A percentile compares a stretch with the other conserved stretches of the same genome.
phyloP scores from a whole-genome alignment of 2,329 filamentous ascomycete species.

The Hymenoscyphus fructigenus region DNA sequence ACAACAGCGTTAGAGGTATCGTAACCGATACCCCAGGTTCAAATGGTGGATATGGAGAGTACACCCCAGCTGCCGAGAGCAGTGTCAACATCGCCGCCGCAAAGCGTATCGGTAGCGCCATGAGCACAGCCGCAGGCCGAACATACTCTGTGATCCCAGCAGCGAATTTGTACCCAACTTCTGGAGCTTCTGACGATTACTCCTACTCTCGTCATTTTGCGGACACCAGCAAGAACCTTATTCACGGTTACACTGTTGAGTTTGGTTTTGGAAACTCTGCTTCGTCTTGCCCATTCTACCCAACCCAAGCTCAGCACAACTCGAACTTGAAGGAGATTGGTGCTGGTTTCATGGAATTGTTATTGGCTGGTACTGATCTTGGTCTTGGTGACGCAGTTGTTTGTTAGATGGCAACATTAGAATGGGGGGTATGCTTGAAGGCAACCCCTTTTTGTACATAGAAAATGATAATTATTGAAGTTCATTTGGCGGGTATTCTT shows the following conservation, averaged over 20 bases:
- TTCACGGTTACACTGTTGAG: constrained; percentile 48
- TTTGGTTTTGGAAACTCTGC: constrained; percentile 44
- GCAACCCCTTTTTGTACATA: too few relatives aligned
- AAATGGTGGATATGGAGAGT: constrained; percentile 46
- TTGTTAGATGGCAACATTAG: constrained; percentile 7
- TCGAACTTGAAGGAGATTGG: constrained; percentile 46
- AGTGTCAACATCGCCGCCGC: constrained; percentile 37
- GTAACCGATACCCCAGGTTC: constrained; percentile 39
- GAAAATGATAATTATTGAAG: too few relatives aligned
- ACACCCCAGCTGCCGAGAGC: constrained; percentile 42
- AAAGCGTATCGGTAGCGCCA: constrained; percentile 39
- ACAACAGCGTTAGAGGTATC: constrained; percentile 51
- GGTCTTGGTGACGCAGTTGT: constrained; percentile 23
- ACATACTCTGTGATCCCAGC: constrained; percentile 42
- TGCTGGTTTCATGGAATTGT: constrained; percentile 50
- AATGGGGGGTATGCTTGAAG: too few relatives aligned
- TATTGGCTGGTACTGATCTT: constrained; percentile 33
- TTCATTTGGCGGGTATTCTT: too few relatives aligned
- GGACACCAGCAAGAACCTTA: constrained; percentile 38
- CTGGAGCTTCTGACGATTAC: constrained; percentile 48
- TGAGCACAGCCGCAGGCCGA: constrained; percentile 42
- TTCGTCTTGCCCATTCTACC: constrained; percentile 46
- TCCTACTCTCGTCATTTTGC: constrained; percentile 46
- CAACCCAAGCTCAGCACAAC: constrained; percentile 44
- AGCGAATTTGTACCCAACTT: constrained; percentile 47